A percentile compares a stretch with the other conserved stretches of the same genome.
Evolutionary conservation across 345 rosid species (phyloP).

Genomic region (Boechera retrofracta): DNA sequence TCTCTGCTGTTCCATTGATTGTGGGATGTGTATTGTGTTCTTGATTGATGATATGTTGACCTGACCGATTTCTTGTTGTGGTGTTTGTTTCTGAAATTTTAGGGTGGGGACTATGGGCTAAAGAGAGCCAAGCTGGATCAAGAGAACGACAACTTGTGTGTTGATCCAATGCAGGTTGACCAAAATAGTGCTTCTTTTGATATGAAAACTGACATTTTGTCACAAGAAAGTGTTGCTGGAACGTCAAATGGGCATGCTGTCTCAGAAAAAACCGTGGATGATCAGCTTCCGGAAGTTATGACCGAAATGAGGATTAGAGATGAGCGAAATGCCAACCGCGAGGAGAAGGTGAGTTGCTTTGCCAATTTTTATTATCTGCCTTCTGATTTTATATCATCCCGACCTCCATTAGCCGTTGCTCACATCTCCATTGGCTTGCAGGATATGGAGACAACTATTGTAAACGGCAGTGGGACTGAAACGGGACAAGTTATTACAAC

Average conservation of each 20-base stretch:
- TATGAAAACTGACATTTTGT: conserved; percentile 57
- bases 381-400: conserved; percentile 7
- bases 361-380: background rate
- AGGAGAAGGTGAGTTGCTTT: conserved; percentile 60
- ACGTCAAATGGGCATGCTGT: conserved; percentile 53
- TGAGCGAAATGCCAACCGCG: conserved; percentile 53
- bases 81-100: conserved; percentile 22
- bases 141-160: conserved; percentile 48
- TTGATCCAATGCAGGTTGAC: conserved; percentile 54
- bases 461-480: conserved; percentile 83
- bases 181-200: conserved; percentile 55
- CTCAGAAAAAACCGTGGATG: conserved; percentile 52
- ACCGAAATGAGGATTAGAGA: conserved; percentile 67
- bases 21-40: background rate
- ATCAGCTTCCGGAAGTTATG: conserved; percentile 72
- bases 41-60: conserved; percentile 31
- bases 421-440: conserved; percentile 39
- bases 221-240: conserved; percentile 59
- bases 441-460: conserved; percentile 70
- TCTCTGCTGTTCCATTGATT: background rate
- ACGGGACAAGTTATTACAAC: conserved; percentile 88
- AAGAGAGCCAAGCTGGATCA: conserved; percentile 84
- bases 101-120: conserved; percentile 76
- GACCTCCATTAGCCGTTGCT: background rate
- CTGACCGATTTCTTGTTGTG: conserved; percentile 6